Evolutionary conservation across 345 rosid species (phyloP), one percentile per base, ranked within the genome.

Genomic region (Anacardium occidentale): DNA sequence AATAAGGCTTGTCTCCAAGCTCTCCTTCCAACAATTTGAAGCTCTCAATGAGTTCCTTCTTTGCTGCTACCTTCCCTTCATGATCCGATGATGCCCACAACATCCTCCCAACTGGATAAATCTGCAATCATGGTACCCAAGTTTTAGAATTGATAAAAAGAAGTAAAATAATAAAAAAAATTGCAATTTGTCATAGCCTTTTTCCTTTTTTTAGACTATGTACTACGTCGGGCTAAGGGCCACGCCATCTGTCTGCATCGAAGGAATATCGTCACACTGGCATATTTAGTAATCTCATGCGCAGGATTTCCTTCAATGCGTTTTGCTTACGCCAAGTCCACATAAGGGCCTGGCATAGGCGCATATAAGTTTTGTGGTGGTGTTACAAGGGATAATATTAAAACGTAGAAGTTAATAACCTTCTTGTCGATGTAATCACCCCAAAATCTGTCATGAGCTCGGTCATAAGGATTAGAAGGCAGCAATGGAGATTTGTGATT

Each of bases 1-100:
- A 85, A 73, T 56, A 83, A 2, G 78, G 70, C 50, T 77, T 63
- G 24, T 78, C 80, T n/a, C 84, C 78, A 0, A 83, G 78, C 20
- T 59, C 74, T 51, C 70, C 80, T 44, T 82, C 83, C 21, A 82
- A 3, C 17, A 62, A 29, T 51, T 82, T 74, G 21, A 82, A 29
- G 18, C 22, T 15, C 57, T 76, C 84, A 12, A 85, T 59, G 45
- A 76, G 54, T 1, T 76, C 81, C 25, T 74, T 68, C 73, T 75
- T 81, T 0, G 65, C 82, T 37, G 21, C 64, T 70, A 75, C 81
- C 34, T 20, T 53, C 11, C 65, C 86, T 50, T 71, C 80, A 24
- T 29, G 32, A 3, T 29, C 79, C 77, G 15, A 37, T 67, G 24
- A 60, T 72, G 2, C 5, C 79, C 53, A 65, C 22, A 65, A 7